Percentiles rank a stretch among this genome's conserved stretches.
phyloP scores from a whole-genome alignment of 306 rosid genomes.

The Albizia julibrissin region DNA sequence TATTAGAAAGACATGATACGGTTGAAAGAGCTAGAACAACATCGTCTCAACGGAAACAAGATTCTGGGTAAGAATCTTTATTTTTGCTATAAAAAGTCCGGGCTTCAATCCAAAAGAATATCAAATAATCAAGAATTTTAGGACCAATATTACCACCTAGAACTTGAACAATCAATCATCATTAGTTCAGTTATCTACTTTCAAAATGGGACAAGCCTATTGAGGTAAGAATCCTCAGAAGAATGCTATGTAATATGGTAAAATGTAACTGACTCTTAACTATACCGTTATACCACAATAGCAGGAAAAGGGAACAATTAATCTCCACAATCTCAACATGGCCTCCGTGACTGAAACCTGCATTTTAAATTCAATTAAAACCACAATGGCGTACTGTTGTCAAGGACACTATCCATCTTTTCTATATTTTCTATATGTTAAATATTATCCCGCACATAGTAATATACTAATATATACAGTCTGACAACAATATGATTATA shows the following conservation, averaged over 20 bases:
- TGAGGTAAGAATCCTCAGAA: slow-evolving; percentile 51
- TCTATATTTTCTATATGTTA: neutral
- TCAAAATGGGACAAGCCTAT: slow-evolving; percentile 53
- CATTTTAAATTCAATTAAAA: slow-evolving; percentile 24
- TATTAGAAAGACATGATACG: neutral
- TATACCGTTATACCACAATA: slow-evolving; percentile 58
- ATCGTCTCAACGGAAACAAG: slow-evolving; percentile 22
- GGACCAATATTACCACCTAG: slow-evolving; percentile 34
- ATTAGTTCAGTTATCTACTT: slow-evolving; percentile 61
- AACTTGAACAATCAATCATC: slow-evolving; percentile 45
- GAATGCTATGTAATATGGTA: slow-evolving; percentile 46
- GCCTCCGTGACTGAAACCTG: slow-evolving; percentile 57
- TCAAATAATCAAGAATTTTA: slow-evolving; percentile 12
- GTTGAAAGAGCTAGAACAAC: neutral
- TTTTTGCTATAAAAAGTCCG: slow-evolving; percentile 42
- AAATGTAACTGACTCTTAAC: slow-evolving; percentile 48
- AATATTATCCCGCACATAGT: neutral
- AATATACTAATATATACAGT: neutral
- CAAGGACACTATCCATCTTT: neutral
- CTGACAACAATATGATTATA: neutral
- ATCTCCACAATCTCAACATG: slow-evolving; percentile 49
- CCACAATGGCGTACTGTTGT: neutral
- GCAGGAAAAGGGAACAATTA: slow-evolving; percentile 57
- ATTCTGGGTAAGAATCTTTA: slow-evolving; percentile 35
- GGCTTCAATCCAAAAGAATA: slow-evolving; percentile 46